phyloP scores from a whole-genome alignment of 2,329 filamentous ascomycete species.

The Zymoseptoria crescenta region DNA sequence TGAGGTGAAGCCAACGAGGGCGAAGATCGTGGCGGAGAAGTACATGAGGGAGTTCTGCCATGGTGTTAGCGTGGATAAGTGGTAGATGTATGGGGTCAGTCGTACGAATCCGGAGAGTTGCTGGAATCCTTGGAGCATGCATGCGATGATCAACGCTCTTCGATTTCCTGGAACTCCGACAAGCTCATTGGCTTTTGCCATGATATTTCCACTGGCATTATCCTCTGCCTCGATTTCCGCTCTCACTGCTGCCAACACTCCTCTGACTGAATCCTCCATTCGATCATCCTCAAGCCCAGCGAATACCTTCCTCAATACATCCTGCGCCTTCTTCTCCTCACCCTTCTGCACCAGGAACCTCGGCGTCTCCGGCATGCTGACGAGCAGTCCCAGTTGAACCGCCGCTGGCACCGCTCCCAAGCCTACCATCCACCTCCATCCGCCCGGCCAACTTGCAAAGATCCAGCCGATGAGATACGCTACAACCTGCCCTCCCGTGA shows the following conservation, averaged over 20 bases:
- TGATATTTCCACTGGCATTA: conserved; percentile 10
- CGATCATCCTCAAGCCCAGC: conserved; percentile 8
- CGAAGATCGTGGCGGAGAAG: conserved; percentile 42
- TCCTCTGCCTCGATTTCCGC: conserved; percentile 49
- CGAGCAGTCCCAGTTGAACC: conserved; percentile 60
- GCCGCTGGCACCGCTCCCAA: conserved; percentile 70
- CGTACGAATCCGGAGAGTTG: conserved; percentile 43
- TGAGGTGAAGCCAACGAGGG: conserved; percentile 38
- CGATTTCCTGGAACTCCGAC: conserved; percentile 46
- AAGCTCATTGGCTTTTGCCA: conserved; percentile 30
- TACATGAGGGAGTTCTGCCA: conserved; percentile 41
- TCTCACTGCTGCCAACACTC: conserved; percentile 62
- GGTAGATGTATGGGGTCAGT: neutral
- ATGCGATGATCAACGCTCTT: conserved; percentile 74
- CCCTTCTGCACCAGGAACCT: conserved; percentile 73
- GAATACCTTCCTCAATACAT: conserved; percentile 45
- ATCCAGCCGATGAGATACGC: conserved; percentile 79
- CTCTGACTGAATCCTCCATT: conserved; percentile 46
- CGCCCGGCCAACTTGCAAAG: conserved; percentile 51
- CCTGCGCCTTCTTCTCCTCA: conserved; percentile 52
- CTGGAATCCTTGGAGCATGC: conserved; percentile 77
- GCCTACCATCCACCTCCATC: conserved; percentile 90
- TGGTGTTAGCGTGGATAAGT: neutral
- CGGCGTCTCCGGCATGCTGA: conserved; percentile 78
- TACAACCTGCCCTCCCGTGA: conserved; percentile 81